phyloP scores from a whole-genome alignment of 345 rosid genomes.

The Salix arbutifolia region DNA sequence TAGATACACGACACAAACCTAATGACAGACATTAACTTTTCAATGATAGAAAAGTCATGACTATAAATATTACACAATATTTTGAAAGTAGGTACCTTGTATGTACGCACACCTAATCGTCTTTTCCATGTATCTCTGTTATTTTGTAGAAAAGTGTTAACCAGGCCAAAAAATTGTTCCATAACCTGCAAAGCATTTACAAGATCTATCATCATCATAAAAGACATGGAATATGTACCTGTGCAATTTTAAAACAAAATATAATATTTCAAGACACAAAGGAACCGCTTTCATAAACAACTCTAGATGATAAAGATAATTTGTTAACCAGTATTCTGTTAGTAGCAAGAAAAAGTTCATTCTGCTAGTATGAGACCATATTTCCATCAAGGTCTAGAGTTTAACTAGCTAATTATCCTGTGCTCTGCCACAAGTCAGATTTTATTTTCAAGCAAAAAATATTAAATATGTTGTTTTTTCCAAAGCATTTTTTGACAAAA shows the following conservation, averaged over 20 bases:
- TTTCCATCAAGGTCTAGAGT: not conserved
- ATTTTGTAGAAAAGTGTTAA: conserved; percentile 79
- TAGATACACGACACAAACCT: not conserved
- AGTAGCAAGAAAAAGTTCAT: not conserved
- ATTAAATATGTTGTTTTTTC: too few species aligned
- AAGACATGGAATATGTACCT: not conserved
- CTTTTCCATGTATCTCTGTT: conserved; percentile 87
- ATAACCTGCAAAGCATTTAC: conserved; percentile 62
- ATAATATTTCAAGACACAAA: not conserved
- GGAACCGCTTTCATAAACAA: not conserved
- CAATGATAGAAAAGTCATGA: not conserved
- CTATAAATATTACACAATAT: not conserved
- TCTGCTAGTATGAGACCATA: not conserved
- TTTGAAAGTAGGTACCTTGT: conserved; percentile 55
- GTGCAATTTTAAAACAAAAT: not conserved
- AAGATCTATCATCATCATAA: not conserved
- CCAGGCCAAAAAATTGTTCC: conserved; percentile 95
- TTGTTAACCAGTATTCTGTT: not conserved
- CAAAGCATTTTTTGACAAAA: too few species aligned
- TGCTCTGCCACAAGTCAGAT: too few species aligned
- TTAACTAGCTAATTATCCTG: too few species aligned
- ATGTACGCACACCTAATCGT: conserved; percentile 80
- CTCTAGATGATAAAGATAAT: not conserved
- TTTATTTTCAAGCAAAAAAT: too few species aligned
- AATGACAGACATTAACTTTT: not conserved